Base-by-base conservation (phyloP, 1,284 basidiomycete genomes). In the Thelephora terrestris region DNA sequence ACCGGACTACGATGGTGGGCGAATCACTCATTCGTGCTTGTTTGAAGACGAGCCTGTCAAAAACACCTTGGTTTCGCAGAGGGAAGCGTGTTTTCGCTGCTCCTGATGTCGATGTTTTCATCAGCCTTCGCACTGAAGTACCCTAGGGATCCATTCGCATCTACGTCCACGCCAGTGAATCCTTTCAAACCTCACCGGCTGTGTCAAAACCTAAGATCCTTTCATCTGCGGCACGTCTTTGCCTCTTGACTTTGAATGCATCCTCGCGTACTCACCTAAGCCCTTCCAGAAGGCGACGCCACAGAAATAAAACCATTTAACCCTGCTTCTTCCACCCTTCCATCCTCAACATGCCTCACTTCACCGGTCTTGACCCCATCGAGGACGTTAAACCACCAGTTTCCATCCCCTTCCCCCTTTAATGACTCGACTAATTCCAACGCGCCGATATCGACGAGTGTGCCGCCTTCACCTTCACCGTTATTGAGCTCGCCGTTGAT, bases 331-430 rank as follows among this genome's bases (percentile, higher is more conserved):
- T n/a, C n/a, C n/a, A n/a, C n/a, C n/a, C n/a, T n/a, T n/a, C n/a
- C n/a, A n/a, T 37, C 35, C 16, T 51, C 56, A 12, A 54, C 55
- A 20, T 57, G 56, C 43, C 47, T 52, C 1, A 44, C 58, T 3
- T 55, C 57, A 20, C 57, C 58, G 4, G 45, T 56, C 24, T 55
- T 57, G 12, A 54, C 56, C 23, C 58, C 48, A 35, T 58, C 54
- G 29, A n/a, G n/a, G n/a, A n/a, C n/a, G n/a, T n/a, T n/a, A n/a
- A n/a, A n/a, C n/a, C n/a, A n/a, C n/a, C n/a, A 48, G 51, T 47
- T 56, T 4, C 34, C 59, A 7, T 42, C 46, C 1, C 32, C 45
- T 2, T 43, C 47, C 4, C n/a, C 52, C 4, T 49, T 53, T 25
- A 55, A 58, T 42, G 24, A 50, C 14, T 56, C 52, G 2, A 46